Base-by-base conservation (phyloP, 345 rosid genomes). In the Leavenworthia alabamica region DNA sequence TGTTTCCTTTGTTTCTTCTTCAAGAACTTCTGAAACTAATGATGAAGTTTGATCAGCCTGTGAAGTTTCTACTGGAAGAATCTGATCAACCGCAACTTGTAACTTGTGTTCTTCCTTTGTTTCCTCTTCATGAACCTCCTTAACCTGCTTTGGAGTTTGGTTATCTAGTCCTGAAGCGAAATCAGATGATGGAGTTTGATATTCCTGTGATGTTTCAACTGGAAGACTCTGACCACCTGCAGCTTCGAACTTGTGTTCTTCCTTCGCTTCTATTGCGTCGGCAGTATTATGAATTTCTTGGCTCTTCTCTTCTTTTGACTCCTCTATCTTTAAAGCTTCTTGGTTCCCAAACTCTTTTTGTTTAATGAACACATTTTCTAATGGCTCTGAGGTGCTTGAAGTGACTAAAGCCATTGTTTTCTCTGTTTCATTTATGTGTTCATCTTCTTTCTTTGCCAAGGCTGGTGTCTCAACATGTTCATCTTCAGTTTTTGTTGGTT, bases 1-100 rank as follows among this genome's bases (percentile, higher is more conserved):
- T n/a, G n/a, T n/a, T n/a, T n/a, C n/a, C n/a, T 64, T 64, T 26
- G 39, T 60, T 52, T 43, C 67, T 29, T 60, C 68, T 52, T 67
- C 66, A 35, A 67, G 60, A 58, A 44, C 15, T 1, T 15, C 36
- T 12, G 26, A 10, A 61, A 15, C 46, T 35, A 47, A 17, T 29
- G 40, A 35, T n/a, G 63, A 40, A 40, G 35, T 64, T 7, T 53
- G 53, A 64, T 42, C 43, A 6, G 4, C 52, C 2, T 42, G 6
- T 31, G 35, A 20, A 9, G 17, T 32, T 53, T 44, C 70, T 17
- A 43, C 41, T n/a, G 15, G 42, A 48, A 49, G 29, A 65, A 7
- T 40, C 29, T 60, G 54, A 51, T 67, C 60, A 7, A 4, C 49
- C 4, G 11, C 32, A 36, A 37, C 9, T 24, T 41, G 8, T 33